Evolutionary conservation across 176 grass and related monocot genomes (phyloP).

Genomic region (Oryza glaberrima): DNA sequence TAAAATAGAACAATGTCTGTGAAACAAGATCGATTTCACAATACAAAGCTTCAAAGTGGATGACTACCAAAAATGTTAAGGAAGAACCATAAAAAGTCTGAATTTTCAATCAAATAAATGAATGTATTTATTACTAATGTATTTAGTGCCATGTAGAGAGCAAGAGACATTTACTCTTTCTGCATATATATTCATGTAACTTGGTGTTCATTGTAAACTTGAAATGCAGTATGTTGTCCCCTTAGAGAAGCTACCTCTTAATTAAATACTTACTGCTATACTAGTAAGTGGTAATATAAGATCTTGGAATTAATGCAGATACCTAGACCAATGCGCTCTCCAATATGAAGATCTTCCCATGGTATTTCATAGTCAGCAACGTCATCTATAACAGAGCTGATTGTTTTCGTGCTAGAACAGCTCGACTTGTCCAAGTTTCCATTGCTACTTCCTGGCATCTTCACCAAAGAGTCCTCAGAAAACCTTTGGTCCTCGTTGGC

Average conservation of each 20-base stretch:
- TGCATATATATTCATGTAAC: conserved; percentile 6
- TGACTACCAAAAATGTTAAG: neutral
- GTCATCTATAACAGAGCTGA: conserved; percentile 71
- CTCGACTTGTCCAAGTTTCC: conserved; percentile 49
- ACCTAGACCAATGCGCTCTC: conserved; percentile 97
- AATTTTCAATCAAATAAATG: conserved; percentile 8
- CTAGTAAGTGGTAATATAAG: conserved; percentile 19
- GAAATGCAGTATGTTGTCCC: neutral
- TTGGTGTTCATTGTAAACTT: conserved; percentile 18
- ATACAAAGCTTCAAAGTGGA: neutral
- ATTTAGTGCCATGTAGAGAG: neutral
- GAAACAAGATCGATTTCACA: neutral
- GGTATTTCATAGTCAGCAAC: conserved; percentile 84
- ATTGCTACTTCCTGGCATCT: conserved; percentile 43
- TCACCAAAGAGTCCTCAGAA: conserved; percentile 38
- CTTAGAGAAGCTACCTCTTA: neutral
- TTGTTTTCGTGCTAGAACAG: conserved; percentile 56
- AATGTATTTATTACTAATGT: neutral
- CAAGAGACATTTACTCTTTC: neutral
- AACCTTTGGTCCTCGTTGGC: conserved; percentile 45
- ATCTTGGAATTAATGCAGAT: conserved; percentile 35
- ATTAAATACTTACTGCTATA: conserved; percentile 23
- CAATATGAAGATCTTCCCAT: conserved; percentile 96
- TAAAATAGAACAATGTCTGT: neutral
- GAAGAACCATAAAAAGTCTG: neutral